A percentile compares a stretch with the other conserved stretches of the same genome.
Evolutionary conservation across 352 stramenopile species (phyloP).

Genomic region (Globisporangium paroecandrum): DNA sequence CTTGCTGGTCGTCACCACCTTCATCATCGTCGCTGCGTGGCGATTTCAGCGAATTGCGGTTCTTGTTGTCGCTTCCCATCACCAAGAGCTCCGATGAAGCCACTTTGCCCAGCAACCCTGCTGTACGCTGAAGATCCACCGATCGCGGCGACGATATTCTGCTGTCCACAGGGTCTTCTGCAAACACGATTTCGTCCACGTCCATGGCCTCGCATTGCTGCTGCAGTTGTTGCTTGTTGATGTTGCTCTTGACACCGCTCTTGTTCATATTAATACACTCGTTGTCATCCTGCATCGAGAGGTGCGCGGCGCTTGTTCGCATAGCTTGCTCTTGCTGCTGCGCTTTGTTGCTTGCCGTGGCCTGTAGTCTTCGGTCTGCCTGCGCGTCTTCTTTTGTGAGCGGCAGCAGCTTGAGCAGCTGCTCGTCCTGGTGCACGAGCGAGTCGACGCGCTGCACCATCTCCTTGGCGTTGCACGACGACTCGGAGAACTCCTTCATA

Average conservation of each 20-base stretch:
- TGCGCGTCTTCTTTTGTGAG: slow-evolving; percentile 24
- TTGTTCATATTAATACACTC: slow-evolving; percentile 19
- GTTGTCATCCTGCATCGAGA: slow-evolving; percentile 5
- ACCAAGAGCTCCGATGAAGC: background rate
- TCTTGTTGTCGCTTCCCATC: slow-evolving; percentile 7
- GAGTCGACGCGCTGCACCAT: slow-evolving; percentile 65
- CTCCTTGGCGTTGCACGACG: slow-evolving; percentile 58
- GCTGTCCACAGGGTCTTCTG: background rate
- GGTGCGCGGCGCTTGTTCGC: slow-evolving; percentile 6
- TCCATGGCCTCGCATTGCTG: slow-evolving; percentile 16
- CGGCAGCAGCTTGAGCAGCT: slow-evolving; percentile 53
- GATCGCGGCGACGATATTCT: slow-evolving; percentile 18
- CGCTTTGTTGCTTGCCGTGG: slow-evolving; percentile 20
- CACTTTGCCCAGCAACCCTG: background rate
- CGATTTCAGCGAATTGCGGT: background rate
- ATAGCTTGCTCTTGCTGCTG: slow-evolving; percentile 4
- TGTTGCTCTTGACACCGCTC: slow-evolving; percentile 4
- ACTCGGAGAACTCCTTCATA: slow-evolving; percentile 73
- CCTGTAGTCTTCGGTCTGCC: slow-evolving; percentile 19
- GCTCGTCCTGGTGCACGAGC: slow-evolving; percentile 54
- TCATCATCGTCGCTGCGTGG: slow-evolving; percentile 1
- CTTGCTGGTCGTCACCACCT: background rate
- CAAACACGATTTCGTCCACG: slow-evolving; percentile 10
- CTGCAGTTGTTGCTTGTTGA: background rate
- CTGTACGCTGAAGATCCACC: slow-evolving; percentile 15